Percentiles rank a stretch among this genome's conserved stretches.
phyloP scores from a whole-genome alignment of 1,139 yeast genomes.

The Magnusiomyces clavatus region DNA sequence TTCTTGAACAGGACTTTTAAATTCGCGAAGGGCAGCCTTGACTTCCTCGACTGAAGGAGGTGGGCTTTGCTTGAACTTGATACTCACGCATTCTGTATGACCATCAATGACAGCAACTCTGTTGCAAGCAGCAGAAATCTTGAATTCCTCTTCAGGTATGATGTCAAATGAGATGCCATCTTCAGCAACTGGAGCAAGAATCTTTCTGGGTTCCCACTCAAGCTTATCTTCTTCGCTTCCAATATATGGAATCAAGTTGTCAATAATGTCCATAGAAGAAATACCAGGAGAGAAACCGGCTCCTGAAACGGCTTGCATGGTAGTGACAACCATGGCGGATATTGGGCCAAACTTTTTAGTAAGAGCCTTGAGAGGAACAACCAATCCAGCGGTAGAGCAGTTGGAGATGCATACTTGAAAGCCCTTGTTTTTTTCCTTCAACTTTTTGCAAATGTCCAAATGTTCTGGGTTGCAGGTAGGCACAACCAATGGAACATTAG shows the following conservation, averaged over 20 bases:
- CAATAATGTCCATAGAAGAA: constrained; percentile 88
- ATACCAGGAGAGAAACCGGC: constrained; percentile 99
- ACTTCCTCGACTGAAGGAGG: constrained; percentile 80
- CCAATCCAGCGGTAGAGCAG: constrained; percentile 97
- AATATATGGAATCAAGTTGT: constrained; percentile 89
- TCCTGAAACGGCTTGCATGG: constrained; percentile 96
- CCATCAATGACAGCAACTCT: constrained; percentile 97
- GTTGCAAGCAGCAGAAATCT: constrained; percentile 93
- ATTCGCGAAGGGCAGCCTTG: constrained; percentile 60
- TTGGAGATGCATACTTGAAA: constrained; percentile 90
- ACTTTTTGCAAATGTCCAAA: constrained; percentile 61
- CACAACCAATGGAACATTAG: constrained; percentile 84
- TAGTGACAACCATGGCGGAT: constrained; percentile 78
- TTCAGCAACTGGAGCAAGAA: constrained; percentile 59
- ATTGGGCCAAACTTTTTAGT: constrained; percentile 86
- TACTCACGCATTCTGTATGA: constrained; percentile 90
- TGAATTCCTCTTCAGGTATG: constrained; percentile 61
- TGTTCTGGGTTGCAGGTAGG: constrained; percentile 97
- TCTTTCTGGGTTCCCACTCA: constrained; percentile 97
- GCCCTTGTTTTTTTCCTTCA: constrained; percentile 53
- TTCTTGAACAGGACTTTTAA: constrained; percentile 74
- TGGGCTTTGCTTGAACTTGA: constrained; percentile 73
- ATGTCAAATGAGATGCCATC: constrained; percentile 45
- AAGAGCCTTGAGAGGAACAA: constrained; percentile 91
- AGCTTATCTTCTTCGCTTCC: constrained; percentile 97